Percentiles rank a stretch among this genome's conserved stretches.
Evolutionary conservation across 331 rosid genomes (phyloP).

Genomic region (Rhamnella rubrinervis): DNA sequence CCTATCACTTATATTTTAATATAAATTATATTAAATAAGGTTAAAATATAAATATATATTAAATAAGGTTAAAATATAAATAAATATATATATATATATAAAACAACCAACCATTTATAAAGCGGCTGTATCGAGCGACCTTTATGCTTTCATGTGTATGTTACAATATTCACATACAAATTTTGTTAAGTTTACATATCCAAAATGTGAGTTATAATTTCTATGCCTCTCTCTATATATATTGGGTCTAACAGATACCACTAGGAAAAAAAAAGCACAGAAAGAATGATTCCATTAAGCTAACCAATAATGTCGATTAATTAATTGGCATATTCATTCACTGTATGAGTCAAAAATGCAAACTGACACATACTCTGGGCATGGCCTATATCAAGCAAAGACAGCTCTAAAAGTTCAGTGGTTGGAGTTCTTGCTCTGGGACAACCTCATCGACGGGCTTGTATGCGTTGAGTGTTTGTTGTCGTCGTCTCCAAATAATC

Average conservation of each 20-base stretch:
- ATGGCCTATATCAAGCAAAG: constrained; percentile 22
- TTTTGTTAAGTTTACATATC: constrained; percentile 20
- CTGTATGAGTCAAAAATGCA: constrained; percentile 23
- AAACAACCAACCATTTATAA: not conserved
- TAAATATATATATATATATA: not conserved
- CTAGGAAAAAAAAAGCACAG: constrained; percentile 1
- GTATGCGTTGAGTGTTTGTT: constrained; percentile 46
- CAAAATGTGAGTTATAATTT: constrained; percentile 22
- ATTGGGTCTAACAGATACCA: constrained; percentile 10
- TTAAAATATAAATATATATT: too few relatives aligned
- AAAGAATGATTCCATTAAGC: constrained; percentile 26
- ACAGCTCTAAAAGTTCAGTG: constrained; percentile 42
- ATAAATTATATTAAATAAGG: too few relatives aligned
- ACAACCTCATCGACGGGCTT: constrained; percentile 60
- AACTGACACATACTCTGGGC: constrained; percentile 12
- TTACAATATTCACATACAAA: constrained; percentile 42
- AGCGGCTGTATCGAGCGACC: constrained; percentile 27
- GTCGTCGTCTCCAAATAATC: constrained; percentile 63
- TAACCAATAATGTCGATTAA: constrained; percentile 35
- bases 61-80: not conserved
- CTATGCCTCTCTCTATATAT: constrained; percentile 25
- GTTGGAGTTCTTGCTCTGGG: constrained; percentile 94
- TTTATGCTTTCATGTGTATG: constrained; percentile 28
- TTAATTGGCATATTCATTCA: constrained; percentile 27
- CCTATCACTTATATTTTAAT: too few relatives aligned